These are phyloP conservation scores for Apiospora marii DNA, from an alignment of 2,329 filamentous ascomycete genomes.

Conservation along the genomic window DNA sequence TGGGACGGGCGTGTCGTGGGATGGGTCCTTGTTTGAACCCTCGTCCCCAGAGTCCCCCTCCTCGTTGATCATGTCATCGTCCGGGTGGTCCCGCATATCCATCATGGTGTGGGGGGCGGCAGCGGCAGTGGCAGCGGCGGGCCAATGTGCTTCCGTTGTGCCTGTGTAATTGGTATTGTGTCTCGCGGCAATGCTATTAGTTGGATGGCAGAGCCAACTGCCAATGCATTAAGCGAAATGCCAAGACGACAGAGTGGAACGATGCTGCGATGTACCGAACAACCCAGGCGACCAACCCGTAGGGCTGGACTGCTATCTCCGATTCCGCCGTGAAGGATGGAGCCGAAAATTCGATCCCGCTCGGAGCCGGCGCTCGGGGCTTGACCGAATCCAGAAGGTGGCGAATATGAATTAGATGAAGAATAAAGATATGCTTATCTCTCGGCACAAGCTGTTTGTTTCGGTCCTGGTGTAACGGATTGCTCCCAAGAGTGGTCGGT, in stretches of 20 bases:
- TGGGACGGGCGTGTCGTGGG: neutral
- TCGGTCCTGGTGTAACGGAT: neutral
- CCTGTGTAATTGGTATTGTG: neutral
- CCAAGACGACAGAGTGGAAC: slow-evolving; percentile 3
- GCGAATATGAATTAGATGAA: neutral
- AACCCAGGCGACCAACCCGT: neutral
- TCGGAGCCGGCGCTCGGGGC: slow-evolving; percentile 9
- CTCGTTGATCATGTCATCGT: slow-evolving; percentile 18
- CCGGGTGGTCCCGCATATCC: neutral
- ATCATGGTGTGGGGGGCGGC: neutral
- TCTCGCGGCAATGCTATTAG: neutral
- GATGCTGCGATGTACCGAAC: slow-evolving; percentile 1
- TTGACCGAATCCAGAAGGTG: neutral
- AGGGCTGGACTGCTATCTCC: slow-evolving; percentile 19
- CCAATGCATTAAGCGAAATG: slow-evolving; percentile 10
- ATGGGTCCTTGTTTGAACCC: neutral
- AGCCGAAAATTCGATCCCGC: neutral
- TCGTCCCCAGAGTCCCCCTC: slow-evolving; percentile 4
- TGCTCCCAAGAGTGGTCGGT: too few relatives aligned
- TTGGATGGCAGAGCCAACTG: slow-evolving; percentile 1
- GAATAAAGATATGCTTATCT: neutral
- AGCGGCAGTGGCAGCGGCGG: neutral
- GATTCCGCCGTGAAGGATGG: slow-evolving; percentile 6
- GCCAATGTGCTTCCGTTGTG: neutral
- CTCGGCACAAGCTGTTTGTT: neutral